Evolutionary conservation across 495 filamentous ascomycete genomes (phyloP).

Genomic region (Penicillium ucsense): DNA sequence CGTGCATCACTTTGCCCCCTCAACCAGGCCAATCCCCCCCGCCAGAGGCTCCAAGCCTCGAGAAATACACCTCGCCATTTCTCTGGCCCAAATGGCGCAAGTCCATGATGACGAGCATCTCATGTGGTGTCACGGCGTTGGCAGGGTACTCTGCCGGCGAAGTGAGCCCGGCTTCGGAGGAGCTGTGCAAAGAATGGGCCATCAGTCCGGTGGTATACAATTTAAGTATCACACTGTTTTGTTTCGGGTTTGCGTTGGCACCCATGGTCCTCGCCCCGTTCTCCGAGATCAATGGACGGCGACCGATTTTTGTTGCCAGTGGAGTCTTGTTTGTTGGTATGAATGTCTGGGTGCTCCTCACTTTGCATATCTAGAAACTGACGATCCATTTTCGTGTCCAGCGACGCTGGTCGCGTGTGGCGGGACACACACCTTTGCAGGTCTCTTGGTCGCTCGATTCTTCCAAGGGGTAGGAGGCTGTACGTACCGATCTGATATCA

Average conservation of each 20-base stretch:
- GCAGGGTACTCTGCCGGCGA: slow-evolving; percentile 78
- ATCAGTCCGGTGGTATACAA: slow-evolving; percentile 56
- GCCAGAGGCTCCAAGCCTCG: slow-evolving; percentile 53
- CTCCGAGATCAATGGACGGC: slow-evolving; percentile 76
- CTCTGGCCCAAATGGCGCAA: slow-evolving; percentile 65
- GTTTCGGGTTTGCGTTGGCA: slow-evolving; percentile 69
- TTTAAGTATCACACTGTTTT: slow-evolving; percentile 77
- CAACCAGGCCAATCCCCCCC: slow-evolving; percentile 29
- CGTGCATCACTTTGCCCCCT: slow-evolving; percentile 32
- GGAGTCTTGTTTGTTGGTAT: slow-evolving; percentile 55
- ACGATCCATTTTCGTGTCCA: slow-evolving; percentile 11
- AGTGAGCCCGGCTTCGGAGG: slow-evolving; percentile 55
- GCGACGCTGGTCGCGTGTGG: slow-evolving; percentile 68
- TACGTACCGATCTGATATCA: slow-evolving; percentile 12
- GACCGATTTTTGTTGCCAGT: slow-evolving; percentile 68
- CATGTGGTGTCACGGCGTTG: slow-evolving; percentile 63
- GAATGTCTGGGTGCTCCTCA: neutral
- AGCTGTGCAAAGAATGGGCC: slow-evolving; percentile 54
- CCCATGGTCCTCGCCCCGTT: slow-evolving; percentile 90
- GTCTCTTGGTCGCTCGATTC: slow-evolving; percentile 70
- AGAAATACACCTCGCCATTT: slow-evolving; percentile 59
- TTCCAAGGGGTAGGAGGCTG: slow-evolving; percentile 63
- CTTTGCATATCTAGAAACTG: neutral
- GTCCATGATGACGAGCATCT: slow-evolving; percentile 60
- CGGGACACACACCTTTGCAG: slow-evolving; percentile 58